phyloP scores from a whole-genome alignment of 1,139 yeast species.

The Yarrowia galli region DNA sequence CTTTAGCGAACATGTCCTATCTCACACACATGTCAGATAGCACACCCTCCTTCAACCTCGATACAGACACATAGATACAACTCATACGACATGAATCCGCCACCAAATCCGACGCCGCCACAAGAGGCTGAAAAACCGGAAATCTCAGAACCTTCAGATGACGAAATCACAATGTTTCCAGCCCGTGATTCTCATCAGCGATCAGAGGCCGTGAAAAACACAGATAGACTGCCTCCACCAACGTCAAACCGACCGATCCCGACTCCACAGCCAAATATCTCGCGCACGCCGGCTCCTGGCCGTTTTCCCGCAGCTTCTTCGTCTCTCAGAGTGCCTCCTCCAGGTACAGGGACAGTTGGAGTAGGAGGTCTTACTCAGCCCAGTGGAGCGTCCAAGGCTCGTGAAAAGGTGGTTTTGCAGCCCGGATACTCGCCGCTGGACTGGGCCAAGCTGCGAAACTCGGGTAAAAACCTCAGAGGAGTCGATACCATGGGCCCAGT shows the following conservation, averaged over 20 bases:
- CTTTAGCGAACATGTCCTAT: neutral
- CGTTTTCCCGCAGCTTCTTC: slow-evolving; percentile 20
- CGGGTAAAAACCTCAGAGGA: slow-evolving; percentile 54
- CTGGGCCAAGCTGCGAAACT: slow-evolving; percentile 72
- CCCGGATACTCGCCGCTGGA: slow-evolving; percentile 90
- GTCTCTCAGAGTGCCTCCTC: slow-evolving; percentile 27
- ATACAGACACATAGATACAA: neutral
- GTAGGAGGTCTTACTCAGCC: slow-evolving; percentile 16
- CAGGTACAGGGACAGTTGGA: slow-evolving; percentile 23
- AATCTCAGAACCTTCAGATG: neutral
- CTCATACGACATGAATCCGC: slow-evolving; percentile 3
- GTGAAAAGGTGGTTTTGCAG: slow-evolving; percentile 63
- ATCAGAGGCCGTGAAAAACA: neutral
- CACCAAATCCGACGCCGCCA: neutral
- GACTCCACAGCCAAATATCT: slow-evolving; percentile 15
- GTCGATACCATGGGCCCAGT: slow-evolving; percentile 49
- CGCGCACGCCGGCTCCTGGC: slow-evolving; percentile 7
- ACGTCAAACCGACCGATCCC: slow-evolving; percentile 29
- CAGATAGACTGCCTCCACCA: slow-evolving; percentile 17
- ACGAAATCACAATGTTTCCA: slow-evolving; percentile 36
- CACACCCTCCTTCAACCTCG: neutral
- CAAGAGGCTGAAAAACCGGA: neutral
- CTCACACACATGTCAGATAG: too few species aligned
- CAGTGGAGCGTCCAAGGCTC: slow-evolving; percentile 34
- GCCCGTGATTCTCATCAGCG: slow-evolving; percentile 33